Percentiles rank a stretch among this genome's conserved stretches.
Evolutionary conservation across 2,329 filamentous ascomycete genomes (phyloP).

Genomic region (Fusarium buharicum): DNA sequence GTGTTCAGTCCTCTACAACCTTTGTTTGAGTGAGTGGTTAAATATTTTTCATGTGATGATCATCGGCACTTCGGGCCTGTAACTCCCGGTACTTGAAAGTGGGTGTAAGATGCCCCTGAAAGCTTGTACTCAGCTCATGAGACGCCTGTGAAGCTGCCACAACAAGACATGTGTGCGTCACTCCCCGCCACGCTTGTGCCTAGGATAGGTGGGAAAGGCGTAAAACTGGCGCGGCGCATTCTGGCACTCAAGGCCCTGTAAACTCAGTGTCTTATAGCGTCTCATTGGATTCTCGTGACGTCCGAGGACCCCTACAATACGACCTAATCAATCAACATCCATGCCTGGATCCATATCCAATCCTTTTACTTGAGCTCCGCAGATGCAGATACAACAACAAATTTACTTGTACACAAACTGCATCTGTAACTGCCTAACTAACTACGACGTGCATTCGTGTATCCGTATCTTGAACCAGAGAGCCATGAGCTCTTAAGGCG

Average conservation of each 20-base stretch:
- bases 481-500: conserved; percentile 40
- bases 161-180: conserved; percentile 35
- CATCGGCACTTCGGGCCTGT: conserved; percentile 28
- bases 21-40: conserved; percentile 5
- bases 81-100: conserved; percentile 26
- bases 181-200: conserved; percentile 33
- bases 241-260: conserved; percentile 20
- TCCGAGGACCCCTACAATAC: conserved; percentile 31
- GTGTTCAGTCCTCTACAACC: conserved; percentile 26
- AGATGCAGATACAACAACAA: conserved; percentile 26
- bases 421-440: conserved; percentile 4
- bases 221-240: conserved; percentile 5
- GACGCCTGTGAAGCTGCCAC: conserved; percentile 9
- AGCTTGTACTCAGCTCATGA: conserved; percentile 29
- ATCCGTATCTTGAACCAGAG: conserved; percentile 1
- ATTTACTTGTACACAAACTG: conserved; percentile 12
- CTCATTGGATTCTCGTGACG: conserved; percentile 30
- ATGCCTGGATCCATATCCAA: conserved; percentile 16
- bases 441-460: conserved; percentile 10
- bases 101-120: conserved; percentile 12
- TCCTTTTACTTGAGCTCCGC: conserved; percentile 27
- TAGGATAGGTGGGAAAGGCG: conserved; percentile 35
- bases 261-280: conserved; percentile 28
- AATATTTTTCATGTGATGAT: conserved; percentile 36
- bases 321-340: conserved; percentile 4